A percentile compares a stretch with the other conserved stretches of the same genome.
Evolutionary conservation across 2,329 filamentous ascomycete genomes (phyloP).

Genomic region (Hypoxylon sp.): DNA sequence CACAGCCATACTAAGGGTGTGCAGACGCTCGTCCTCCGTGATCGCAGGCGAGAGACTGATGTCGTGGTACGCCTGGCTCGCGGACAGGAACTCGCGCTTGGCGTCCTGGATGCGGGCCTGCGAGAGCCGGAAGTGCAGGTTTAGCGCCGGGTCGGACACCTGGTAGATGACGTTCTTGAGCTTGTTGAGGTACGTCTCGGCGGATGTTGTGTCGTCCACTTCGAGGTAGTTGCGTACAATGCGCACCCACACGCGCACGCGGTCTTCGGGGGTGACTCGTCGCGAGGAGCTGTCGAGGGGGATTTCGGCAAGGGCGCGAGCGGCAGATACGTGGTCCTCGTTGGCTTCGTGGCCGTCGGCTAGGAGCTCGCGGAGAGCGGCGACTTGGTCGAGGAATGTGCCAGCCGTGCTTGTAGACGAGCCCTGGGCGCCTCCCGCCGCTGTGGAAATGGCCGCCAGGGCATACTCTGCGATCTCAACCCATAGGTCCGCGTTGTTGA

Average conservation of each 20-base stretch:
- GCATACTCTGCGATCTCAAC: conserved; percentile 83
- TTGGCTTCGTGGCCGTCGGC: conserved; percentile 86
- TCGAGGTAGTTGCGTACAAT: conserved; percentile 96
- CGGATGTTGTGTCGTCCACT: conserved; percentile 88
- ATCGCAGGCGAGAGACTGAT: conserved; percentile 84
- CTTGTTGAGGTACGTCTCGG: conserved; percentile 91
- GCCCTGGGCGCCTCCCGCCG: background rate
- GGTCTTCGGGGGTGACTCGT: conserved; percentile 84
- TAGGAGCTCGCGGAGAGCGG: conserved; percentile 82
- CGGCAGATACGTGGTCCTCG: conserved; percentile 85
- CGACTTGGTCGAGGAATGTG: conserved; percentile 88
- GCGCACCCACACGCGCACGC: conserved; percentile 89
- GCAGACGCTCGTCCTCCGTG: conserved; percentile 87
- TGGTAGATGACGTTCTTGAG: conserved; percentile 92
- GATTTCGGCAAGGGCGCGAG: conserved; percentile 84
- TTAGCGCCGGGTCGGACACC: conserved; percentile 79
- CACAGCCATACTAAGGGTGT: conserved; percentile 88
- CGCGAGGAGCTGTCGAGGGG: conserved; percentile 92
- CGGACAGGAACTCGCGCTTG: conserved; percentile 89
- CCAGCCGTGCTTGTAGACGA: conserved; percentile 17
- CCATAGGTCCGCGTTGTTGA: conserved; percentile 75
- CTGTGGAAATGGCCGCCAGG: conserved; percentile 73
- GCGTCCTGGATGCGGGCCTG: conserved; percentile 95
- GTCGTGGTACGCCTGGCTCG: conserved; percentile 88
- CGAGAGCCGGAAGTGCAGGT: conserved; percentile 89